Percentiles rank a stretch among this genome's conserved stretches.
Evolutionary conservation across 106 monocot species (phyloP).

Genomic region (Acorus calamus): DNA sequence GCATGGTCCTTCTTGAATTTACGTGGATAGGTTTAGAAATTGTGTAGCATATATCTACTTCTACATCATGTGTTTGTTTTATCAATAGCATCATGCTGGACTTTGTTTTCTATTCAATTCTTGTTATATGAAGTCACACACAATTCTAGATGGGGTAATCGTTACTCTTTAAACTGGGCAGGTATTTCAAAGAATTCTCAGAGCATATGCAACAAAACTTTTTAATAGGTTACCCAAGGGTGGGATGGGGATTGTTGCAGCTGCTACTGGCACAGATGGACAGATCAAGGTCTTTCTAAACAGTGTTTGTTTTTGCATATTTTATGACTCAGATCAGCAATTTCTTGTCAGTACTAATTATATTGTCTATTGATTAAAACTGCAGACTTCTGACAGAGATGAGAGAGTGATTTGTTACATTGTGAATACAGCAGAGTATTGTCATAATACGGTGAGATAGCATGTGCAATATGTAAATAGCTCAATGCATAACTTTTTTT

Average conservation of each 20-base stretch:
- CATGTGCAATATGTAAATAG: neutral
- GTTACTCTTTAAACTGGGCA: constrained; percentile 12
- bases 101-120: too few relatives aligned
- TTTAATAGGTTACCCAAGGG: constrained; percentile 80
- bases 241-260: constrained; percentile 88
- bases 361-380: constrained; percentile 1
- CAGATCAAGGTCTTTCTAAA: constrained; percentile 73
- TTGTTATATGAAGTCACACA: too few relatives aligned
- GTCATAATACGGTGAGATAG: constrained; percentile 78
- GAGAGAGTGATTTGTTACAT: constrained; percentile 98
- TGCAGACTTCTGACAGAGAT: constrained; percentile 93
- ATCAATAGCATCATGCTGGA: too few relatives aligned
- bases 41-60: too few relatives aligned
- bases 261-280: constrained; percentile 97
- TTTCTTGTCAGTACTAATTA: neutral
- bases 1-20: too few relatives aligned
- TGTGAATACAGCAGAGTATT: constrained; percentile 96
- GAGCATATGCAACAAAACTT: constrained; percentile 84
- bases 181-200: constrained; percentile 97
- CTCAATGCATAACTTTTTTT: too few relatives aligned
- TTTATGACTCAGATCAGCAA: constrained; percentile 1
- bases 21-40: too few relatives aligned
- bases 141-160: neutral
- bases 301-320: neutral
- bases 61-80: too few relatives aligned